These are phyloP conservation scores for Periconia digitata DNA, from an alignment of 2,329 filamentous ascomycete genomes.

Conservation along the genomic window DNA sequence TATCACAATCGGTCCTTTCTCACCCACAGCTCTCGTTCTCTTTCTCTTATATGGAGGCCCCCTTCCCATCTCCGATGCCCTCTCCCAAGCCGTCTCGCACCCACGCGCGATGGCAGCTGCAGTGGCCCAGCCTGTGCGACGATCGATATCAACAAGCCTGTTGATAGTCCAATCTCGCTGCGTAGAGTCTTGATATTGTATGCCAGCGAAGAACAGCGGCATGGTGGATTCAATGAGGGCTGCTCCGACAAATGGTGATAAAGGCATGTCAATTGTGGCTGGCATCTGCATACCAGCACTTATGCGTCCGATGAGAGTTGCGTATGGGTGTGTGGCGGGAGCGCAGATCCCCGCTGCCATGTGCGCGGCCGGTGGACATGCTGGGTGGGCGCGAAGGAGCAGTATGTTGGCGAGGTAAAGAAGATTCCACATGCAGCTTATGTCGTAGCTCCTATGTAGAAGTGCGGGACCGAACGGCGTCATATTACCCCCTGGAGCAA, in stretches of 20 bases:
- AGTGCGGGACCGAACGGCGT: conserved; percentile 82
- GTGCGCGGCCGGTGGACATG: conserved; percentile 89
- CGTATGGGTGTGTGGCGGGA: conserved; percentile 68
- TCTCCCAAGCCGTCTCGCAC: conserved; percentile 83
- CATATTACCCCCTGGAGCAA: conserved; percentile 46
- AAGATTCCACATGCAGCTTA: conserved; percentile 84
- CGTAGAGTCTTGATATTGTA: conserved; percentile 67
- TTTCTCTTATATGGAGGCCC: conserved; percentile 68
- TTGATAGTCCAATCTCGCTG: conserved; percentile 80
- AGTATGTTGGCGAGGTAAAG: conserved; percentile 84
- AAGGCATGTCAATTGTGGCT: conserved; percentile 45
- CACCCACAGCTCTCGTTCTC: conserved; percentile 20
- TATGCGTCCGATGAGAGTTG: conserved; percentile 77
- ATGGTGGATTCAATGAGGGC: conserved; percentile 82
- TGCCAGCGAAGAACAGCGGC: conserved; percentile 81
- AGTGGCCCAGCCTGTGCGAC: conserved; percentile 84
- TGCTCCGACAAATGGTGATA: conserved; percentile 77
- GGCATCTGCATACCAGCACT: conserved; percentile 65
- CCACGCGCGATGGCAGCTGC: conserved; percentile 78
- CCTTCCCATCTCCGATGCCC: conserved; percentile 69
- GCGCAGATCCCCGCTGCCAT: conserved; percentile 80
- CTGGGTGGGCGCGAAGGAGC: conserved; percentile 78
- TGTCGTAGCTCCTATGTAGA: conserved; percentile 82
- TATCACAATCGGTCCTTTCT: conserved; percentile 25
- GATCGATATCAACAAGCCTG: conserved; percentile 72